phyloP scores from a whole-genome alignment of 495 filamentous ascomycete genomes.

The Penicillium lagena region DNA sequence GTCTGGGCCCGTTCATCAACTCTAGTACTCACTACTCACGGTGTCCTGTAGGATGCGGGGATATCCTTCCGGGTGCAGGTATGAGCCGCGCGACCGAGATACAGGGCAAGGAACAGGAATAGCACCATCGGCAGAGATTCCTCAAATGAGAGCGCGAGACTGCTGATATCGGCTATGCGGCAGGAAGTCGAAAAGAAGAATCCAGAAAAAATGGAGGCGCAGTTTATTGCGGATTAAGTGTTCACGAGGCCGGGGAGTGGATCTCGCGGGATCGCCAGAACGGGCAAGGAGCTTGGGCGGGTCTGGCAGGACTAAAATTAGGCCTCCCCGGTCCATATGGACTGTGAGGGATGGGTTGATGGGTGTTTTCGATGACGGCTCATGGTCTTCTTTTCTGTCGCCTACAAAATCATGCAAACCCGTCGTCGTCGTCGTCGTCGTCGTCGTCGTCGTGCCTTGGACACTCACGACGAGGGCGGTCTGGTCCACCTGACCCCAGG shows the following conservation, averaged over 20 bases:
- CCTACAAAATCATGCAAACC: no score
- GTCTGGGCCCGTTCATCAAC: no score
- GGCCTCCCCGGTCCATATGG: no score
- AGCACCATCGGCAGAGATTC: neutral
- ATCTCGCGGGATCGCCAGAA: constrained; percentile 12
- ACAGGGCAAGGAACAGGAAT: no score
- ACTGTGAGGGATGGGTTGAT: neutral
- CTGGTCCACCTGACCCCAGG: neutral
- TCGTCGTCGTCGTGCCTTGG: no score
- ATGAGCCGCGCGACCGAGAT: no score
- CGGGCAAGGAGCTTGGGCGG: constrained; percentile 5
- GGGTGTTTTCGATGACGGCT: neutral
- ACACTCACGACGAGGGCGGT: no score
- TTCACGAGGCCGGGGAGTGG: constrained; percentile 7
- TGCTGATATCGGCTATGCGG: neutral
- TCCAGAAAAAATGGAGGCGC: constrained; percentile 6
- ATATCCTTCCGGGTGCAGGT: no score
- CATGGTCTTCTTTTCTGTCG: no score
- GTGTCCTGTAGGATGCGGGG: no score
- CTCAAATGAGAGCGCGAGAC: neutral
- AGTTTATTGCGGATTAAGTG: constrained; percentile 11
- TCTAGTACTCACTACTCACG: no score
- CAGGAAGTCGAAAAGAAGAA: constrained; percentile 2
- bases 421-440: no score
- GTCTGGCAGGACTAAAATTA: neutral